Conservation (phyloP, 495 filamentous ascomycete genomes). For the Lophiostoma macrostomum region DNA sequence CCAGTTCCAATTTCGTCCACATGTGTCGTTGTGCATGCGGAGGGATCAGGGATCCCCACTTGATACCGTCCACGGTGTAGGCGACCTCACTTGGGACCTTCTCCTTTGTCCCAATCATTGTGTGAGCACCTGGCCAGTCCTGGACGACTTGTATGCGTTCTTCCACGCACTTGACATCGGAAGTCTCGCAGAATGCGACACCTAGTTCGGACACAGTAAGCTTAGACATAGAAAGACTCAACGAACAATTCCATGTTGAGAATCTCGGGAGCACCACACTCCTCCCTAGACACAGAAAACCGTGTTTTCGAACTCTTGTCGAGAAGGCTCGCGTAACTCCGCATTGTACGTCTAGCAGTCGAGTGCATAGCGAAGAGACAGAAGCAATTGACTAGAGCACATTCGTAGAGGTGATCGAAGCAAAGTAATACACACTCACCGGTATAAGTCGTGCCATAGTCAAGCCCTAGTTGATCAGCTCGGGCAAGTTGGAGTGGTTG, state of each 20-base stretch:
- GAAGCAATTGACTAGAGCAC: too few species aligned
- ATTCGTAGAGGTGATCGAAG: too few species aligned
- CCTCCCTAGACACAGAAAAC: too few species aligned
- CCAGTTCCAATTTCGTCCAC: constrained; percentile 24
- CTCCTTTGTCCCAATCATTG: constrained; percentile 21
- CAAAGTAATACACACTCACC: too few species aligned
- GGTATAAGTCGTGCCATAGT: constrained; percentile 23
- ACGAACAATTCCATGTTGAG: too few species aligned
- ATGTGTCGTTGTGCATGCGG: constrained; percentile 10
- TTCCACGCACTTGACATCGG: background rate
- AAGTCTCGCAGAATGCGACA: constrained; percentile 20
- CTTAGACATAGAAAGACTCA: too few species aligned
- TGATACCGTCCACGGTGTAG: background rate
- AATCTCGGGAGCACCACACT: too few species aligned
- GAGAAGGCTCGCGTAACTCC: too few species aligned
- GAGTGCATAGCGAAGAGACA: too few species aligned
- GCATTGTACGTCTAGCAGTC: too few species aligned
- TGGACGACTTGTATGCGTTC: constrained; percentile 14
- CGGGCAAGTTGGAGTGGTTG: background rate
- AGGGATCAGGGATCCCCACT: constrained; percentile 16
- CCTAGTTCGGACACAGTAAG: background rate
- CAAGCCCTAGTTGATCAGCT: background rate
- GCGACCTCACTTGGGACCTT: constrained; percentile 25
- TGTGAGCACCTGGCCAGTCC: constrained; percentile 18
- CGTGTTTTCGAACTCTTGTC: too few species aligned